These are phyloP conservation scores for Whalleya microplaca DNA, from an alignment of 2,329 filamentous ascomycete species.

Conservation along the genomic window DNA sequence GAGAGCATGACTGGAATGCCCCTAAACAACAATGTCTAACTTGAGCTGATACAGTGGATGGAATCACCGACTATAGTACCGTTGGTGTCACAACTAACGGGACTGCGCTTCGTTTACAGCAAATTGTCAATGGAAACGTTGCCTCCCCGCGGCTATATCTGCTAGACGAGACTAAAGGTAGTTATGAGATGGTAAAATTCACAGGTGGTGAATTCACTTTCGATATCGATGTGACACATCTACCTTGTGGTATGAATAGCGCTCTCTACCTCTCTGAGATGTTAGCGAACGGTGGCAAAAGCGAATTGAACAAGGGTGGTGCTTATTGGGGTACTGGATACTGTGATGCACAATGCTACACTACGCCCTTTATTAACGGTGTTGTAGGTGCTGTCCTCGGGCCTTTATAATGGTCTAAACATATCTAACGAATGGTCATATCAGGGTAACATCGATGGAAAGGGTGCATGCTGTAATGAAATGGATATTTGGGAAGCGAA, in stretches of 20 bases:
- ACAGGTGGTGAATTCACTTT: constrained; percentile 65
- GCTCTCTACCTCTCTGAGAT: constrained; percentile 66
- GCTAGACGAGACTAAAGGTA: constrained; percentile 54
- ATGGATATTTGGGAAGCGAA: constrained; percentile 47
- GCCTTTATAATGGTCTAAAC: not conserved
- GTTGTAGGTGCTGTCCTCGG: constrained; percentile 34
- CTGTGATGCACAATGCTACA: constrained; percentile 44
- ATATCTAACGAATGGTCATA: constrained; percentile 10
- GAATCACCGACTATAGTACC: constrained; percentile 48
- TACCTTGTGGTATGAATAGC: constrained; percentile 66
- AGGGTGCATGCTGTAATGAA: constrained; percentile 43
- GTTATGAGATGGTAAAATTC: constrained; percentile 63
- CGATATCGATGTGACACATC: constrained; percentile 64
- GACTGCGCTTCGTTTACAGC: constrained; percentile 44
- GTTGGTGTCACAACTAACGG: constrained; percentile 38
- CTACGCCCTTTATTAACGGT: constrained; percentile 43
- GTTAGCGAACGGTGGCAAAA: constrained; percentile 59
- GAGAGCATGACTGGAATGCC: not conserved
- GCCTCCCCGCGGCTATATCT: constrained; percentile 58
- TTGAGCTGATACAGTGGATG: constrained; percentile 42
- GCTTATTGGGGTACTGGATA: constrained; percentile 44
- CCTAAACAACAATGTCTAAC: constrained; percentile 1
- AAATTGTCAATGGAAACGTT: constrained; percentile 36
- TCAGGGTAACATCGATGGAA: constrained; percentile 39
- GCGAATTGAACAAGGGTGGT: constrained; percentile 45